phyloP scores from a whole-genome alignment of 768 basidiomycete species.

The Wakefieldia striispora region DNA sequence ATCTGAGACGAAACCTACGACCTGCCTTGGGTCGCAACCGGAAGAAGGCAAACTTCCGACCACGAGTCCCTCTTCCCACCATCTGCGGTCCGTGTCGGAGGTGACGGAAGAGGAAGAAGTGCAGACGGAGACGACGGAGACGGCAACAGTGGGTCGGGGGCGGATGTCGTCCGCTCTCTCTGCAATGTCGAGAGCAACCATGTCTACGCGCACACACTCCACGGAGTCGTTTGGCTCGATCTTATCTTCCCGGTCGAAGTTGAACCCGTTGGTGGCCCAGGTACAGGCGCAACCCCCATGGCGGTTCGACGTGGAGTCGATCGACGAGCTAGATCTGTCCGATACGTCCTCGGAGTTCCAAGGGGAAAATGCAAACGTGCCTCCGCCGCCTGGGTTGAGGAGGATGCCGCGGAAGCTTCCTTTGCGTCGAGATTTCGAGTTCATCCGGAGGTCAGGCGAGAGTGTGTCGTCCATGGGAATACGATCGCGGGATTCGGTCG shows the following conservation, averaged over 20 bases:
- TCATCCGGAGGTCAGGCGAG: constrained; percentile 64
- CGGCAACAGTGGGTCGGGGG: constrained; percentile 11
- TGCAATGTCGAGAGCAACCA: constrained; percentile 13
- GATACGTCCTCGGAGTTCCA: constrained; percentile 65
- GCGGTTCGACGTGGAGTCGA: constrained; percentile 70
- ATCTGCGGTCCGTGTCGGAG: constrained; percentile 31
- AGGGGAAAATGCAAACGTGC: constrained; percentile 30
- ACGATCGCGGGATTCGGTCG: constrained; percentile 57
- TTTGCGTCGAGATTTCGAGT: constrained; percentile 76
- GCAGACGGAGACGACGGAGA: constrained; percentile 17
- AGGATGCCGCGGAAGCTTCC: constrained; percentile 61
- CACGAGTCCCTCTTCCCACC: constrained; percentile 9
- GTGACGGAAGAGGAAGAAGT: constrained; percentile 33
- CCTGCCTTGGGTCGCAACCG: background rate
- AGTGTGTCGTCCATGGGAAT: constrained; percentile 82
- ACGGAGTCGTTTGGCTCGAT: constrained; percentile 35
- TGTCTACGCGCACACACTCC: constrained; percentile 31
- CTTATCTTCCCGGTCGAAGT: constrained; percentile 27
- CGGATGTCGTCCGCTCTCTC: constrained; percentile 23
- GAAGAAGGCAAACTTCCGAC: constrained; percentile 10
- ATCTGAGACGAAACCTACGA: constrained; percentile 2
- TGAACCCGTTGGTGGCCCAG: constrained; percentile 34
- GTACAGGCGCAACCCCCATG: constrained; percentile 45
- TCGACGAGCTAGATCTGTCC: constrained; percentile 80
- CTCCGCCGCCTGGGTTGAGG: constrained; percentile 52